Evolutionary conservation across 306 rosid species (phyloP), one percentile per base, ranked within the genome.

Genomic region (Cucurbita argyrosperma): DNA sequence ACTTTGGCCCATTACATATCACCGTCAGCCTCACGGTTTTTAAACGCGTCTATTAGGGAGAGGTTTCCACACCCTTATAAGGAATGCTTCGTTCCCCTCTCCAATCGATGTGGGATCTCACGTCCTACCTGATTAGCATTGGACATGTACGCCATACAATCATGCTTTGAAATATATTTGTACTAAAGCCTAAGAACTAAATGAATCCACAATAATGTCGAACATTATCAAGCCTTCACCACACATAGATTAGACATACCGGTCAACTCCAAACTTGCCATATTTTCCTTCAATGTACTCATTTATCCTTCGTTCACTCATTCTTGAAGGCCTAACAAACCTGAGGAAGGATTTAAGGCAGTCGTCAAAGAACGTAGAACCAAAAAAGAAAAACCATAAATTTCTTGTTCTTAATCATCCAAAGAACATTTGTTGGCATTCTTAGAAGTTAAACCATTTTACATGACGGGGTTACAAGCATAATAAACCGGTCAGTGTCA

Each of bases 271-370:
- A 85, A 89, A 84, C 61, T 90, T 93, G 59, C 98, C 98, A 19
- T 93, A 93, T 66, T 93, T 93, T 65, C 96, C 97, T 80, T 89
- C 92, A 75, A 90, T 86, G 73, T 93, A 93, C 77, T 89, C 92
- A 77, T 85, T 89, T 80, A 89, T 85, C 78, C 86, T 82, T 55
- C 70, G 85, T 72, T 89, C 85, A 0, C 86, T 84, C 97, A 93
- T 93, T 74, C 61, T 80, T 19, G 96, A 40, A 10, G 98, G 98
- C 85, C 96, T 89, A 67, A 90, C 98, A 60, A 93, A 93, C 87
- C 97, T 93, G 85, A 45, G 80, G 77, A 77, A 79, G 76, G 75
- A 67, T 79, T 50, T 76, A 19, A 58, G 73, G 65, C 60, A 76
- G 7, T 64, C 37, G 52, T 64, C 52, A 64, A 18, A 4, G 8